phyloP scores from a whole-genome alignment of 2,329 filamentous ascomycete genomes.

The Moelleriella libera region DNA sequence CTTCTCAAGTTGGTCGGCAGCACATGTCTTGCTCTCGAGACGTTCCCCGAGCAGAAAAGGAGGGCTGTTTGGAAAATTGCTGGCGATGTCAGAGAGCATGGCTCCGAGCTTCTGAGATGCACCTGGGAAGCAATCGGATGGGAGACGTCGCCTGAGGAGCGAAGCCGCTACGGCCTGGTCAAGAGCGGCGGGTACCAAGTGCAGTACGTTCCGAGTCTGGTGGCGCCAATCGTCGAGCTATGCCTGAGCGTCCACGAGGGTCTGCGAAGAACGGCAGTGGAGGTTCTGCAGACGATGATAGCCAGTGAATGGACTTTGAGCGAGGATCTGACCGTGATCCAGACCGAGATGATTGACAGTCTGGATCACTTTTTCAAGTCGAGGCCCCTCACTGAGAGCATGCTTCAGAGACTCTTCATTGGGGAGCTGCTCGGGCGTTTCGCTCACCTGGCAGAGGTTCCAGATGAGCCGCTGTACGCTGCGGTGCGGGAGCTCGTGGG shows the following conservation, averaged over 20 bases:
- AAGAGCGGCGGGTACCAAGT: conserved; percentile 96
- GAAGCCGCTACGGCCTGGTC: conserved; percentile 58
- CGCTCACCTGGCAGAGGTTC: conserved; percentile 48
- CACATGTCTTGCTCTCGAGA: conserved; percentile 78
- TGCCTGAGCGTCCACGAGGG: conserved; percentile 94
- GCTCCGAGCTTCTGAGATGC: conserved; percentile 68
- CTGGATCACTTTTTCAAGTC: conserved; percentile 82
- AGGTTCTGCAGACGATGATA: conserved; percentile 95
- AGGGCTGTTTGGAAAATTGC: conserved; percentile 98
- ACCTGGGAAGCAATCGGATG: conserved; percentile 96
- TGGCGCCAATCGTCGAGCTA: conserved; percentile 82
- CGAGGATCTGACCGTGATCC: conserved; percentile 78
- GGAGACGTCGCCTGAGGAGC: conserved; percentile 76
- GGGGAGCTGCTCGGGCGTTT: conserved; percentile 74
- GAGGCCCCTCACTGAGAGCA: conserved; percentile 74
- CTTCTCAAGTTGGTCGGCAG: conserved; percentile 82
- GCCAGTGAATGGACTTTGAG: conserved; percentile 95
- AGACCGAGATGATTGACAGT: conserved; percentile 93
- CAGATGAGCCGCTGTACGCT: conserved; percentile 59
- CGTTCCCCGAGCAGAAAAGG: conserved; percentile 92
- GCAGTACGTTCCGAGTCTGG: conserved; percentile 87
- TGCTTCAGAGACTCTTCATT: conserved; percentile 86
- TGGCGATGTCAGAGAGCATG: conserved; percentile 84
- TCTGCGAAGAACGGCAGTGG: conserved; percentile 75
- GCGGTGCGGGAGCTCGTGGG: conserved; percentile 67